Conservation (phyloP, 2,329 filamentous ascomycete species). For the Pyrenochaeta sp. region DNA sequence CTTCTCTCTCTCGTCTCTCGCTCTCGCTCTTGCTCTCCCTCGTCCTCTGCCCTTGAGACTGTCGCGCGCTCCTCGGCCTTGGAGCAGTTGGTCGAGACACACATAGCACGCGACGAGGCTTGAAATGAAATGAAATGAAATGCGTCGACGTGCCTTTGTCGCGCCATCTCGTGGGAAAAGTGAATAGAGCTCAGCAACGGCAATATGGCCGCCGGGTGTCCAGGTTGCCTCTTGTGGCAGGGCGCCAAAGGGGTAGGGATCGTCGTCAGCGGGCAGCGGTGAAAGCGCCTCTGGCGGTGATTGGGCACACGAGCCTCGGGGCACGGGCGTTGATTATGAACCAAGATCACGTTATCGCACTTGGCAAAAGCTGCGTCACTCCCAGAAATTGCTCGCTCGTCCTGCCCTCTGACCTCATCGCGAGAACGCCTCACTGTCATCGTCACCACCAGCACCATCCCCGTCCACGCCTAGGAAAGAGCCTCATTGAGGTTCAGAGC, state of each 20-base stretch:
- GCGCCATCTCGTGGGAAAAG: no score
- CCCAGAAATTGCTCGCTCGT: conserved; percentile 43
- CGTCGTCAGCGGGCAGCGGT: conserved; percentile 19
- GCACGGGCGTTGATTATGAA: conserved; percentile 22
- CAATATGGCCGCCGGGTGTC: not conserved
- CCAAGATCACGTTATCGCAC: conserved; percentile 39
- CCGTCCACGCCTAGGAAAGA: conserved; percentile 35
- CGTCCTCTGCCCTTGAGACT: no score
- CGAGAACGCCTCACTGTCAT: conserved; percentile 45
- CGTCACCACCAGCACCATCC: conserved; percentile 39
- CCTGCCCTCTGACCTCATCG: conserved; percentile 49
- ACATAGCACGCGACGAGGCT: no score
- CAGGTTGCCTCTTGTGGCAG: conserved; percentile 25
- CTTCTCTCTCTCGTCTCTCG: no score
- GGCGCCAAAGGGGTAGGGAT: conserved; percentile 33
- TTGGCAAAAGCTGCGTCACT: conserved; percentile 41
- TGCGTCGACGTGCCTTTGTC: no score
- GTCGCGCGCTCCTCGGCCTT: no score
- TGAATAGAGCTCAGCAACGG: not conserved
- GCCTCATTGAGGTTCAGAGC: conserved; percentile 35
- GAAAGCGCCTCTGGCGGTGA: conserved; percentile 9
- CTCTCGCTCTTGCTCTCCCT: no score
- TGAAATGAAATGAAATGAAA: no score
- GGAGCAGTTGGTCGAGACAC: no score
- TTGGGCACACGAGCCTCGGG: conserved; percentile 11